These are phyloP conservation scores for Biancaea sappan DNA, from an alignment of 306 rosid species.

Conservation along the genomic window DNA sequence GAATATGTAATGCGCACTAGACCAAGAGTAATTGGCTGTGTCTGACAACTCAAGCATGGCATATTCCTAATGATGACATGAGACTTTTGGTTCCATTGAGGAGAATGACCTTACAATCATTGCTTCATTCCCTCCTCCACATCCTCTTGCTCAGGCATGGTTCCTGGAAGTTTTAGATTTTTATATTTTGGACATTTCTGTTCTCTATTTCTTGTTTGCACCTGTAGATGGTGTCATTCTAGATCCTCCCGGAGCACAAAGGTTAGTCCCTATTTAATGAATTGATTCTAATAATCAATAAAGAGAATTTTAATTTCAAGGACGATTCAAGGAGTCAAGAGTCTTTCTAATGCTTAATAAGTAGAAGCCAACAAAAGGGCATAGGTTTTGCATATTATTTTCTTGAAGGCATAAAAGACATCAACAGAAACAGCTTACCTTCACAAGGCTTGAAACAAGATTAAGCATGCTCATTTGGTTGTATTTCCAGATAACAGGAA, in stretches of 20 bases:
- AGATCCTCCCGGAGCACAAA: not conserved
- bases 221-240: not conserved
- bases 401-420: constrained; percentile 11
- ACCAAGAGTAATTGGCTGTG: not conserved
- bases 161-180: not conserved
- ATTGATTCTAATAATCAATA: not conserved
- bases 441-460: constrained; percentile 76
- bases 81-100: not conserved
- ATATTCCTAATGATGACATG: not conserved
- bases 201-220: not conserved
- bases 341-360: not conserved
- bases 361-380: constrained; percentile 21
- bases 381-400: constrained; percentile 5
- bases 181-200: not conserved
- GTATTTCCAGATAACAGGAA: constrained; percentile 78
- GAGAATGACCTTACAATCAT: not conserved
- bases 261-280: not conserved
- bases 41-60: not conserved
- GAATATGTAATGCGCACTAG: not conserved
- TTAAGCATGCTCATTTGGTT: constrained; percentile 94
- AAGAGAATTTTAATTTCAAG: not conserved
- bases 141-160: not conserved
- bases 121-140: not conserved
- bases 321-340: not conserved
- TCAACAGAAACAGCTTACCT: constrained; percentile 55